phyloP scores from a whole-genome alignment of 2,329 filamentous ascomycete species.

The Colletotrichum lupini region DNA sequence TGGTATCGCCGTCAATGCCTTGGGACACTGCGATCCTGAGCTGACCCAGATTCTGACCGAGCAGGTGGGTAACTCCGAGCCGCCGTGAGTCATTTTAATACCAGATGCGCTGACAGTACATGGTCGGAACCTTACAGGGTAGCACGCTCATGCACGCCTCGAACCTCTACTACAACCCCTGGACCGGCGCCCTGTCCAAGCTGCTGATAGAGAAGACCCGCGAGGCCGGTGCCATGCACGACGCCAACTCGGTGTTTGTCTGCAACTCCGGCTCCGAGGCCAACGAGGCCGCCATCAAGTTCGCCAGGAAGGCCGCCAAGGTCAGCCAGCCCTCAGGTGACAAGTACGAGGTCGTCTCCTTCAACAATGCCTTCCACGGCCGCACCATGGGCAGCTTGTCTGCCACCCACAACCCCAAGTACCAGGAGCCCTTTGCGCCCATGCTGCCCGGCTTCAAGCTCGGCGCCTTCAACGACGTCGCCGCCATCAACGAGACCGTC shows the following conservation, averaged over 20 bases:
- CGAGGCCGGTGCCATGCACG: slow-evolving; percentile 83
- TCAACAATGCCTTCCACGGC: slow-evolving; percentile 93
- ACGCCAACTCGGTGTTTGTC: slow-evolving; percentile 84
- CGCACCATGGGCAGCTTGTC: slow-evolving; percentile 94
- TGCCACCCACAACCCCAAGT: slow-evolving; percentile 98
- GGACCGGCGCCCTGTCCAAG: slow-evolving; percentile 91
- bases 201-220: slow-evolving; percentile 84
- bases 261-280: slow-evolving; percentile 98
- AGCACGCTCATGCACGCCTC: slow-evolving; percentile 89
- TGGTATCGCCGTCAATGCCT: slow-evolving; percentile 92
- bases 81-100: slow-evolving; percentile 13
- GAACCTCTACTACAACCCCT: slow-evolving; percentile 97
- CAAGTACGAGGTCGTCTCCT: slow-evolving; percentile 90
- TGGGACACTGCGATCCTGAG: slow-evolving; percentile 90
- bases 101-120: slow-evolving; percentile 12
- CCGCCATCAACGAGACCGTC: slow-evolving; percentile 76
- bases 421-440: slow-evolving; percentile 92
- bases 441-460: slow-evolving; percentile 96
- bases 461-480: slow-evolving; percentile 86
- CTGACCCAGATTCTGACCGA: slow-evolving; percentile 80
- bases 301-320: slow-evolving; percentile 91
- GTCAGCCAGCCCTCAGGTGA: slow-evolving; percentile 74
- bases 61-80: slow-evolving; percentile 64
- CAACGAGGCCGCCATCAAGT: slow-evolving; percentile 98
- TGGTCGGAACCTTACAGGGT: slow-evolving; percentile 55